A percentile compares a stretch with the other conserved stretches of the same genome.
phyloP scores from a whole-genome alignment of 2,329 filamentous ascomycete species.

The Clonostachys solani region DNA sequence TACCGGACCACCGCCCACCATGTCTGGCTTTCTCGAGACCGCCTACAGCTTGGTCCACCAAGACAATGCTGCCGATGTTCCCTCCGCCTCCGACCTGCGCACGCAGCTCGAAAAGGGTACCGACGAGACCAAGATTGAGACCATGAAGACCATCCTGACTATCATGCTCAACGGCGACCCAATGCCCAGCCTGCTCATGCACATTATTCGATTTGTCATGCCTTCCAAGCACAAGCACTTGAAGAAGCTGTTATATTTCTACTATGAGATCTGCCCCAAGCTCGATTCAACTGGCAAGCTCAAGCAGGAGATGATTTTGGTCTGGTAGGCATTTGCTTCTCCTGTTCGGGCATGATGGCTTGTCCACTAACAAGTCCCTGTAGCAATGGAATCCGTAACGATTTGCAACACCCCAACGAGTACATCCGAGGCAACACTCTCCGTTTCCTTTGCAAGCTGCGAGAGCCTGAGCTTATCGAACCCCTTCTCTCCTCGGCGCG shows the following conservation, averaged over 20 bases:
- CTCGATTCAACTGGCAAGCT: slow-evolving; percentile 88
- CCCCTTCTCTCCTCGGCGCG: slow-evolving; percentile 89
- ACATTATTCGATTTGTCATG: slow-evolving; percentile 99
- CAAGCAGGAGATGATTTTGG: slow-evolving; percentile 99
- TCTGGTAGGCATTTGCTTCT: slow-evolving; percentile 61
- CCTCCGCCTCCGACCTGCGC: slow-evolving; percentile 84
- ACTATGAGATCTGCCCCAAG: slow-evolving; percentile 99
- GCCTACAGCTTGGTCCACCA: slow-evolving; percentile 96
- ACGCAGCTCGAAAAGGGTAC: slow-evolving; percentile 91
- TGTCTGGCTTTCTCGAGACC: slow-evolving; percentile 93
- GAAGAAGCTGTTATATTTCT: slow-evolving; percentile 98
- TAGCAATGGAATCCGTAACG: slow-evolving; percentile 97
- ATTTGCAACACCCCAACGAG: slow-evolving; percentile 96
- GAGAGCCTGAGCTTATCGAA: slow-evolving; percentile 93
- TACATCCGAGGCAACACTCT: slow-evolving; percentile 98
- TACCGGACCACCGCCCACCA: slow-evolving; percentile 33
- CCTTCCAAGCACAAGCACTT: slow-evolving; percentile 93
- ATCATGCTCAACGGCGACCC: slow-evolving; percentile 98
- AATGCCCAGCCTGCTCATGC: slow-evolving; percentile 94
- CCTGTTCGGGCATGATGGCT: neutral
- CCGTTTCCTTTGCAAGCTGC: slow-evolving; percentile 93
- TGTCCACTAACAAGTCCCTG: neutral
- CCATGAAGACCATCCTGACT: slow-evolving; percentile 93
- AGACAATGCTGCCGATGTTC: slow-evolving; percentile 94
- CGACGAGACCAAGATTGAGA: slow-evolving; percentile 89